Evolutionary conservation across 2,329 filamentous ascomycete genomes (phyloP).

Genomic region (Cordyceps cicadae): DNA sequence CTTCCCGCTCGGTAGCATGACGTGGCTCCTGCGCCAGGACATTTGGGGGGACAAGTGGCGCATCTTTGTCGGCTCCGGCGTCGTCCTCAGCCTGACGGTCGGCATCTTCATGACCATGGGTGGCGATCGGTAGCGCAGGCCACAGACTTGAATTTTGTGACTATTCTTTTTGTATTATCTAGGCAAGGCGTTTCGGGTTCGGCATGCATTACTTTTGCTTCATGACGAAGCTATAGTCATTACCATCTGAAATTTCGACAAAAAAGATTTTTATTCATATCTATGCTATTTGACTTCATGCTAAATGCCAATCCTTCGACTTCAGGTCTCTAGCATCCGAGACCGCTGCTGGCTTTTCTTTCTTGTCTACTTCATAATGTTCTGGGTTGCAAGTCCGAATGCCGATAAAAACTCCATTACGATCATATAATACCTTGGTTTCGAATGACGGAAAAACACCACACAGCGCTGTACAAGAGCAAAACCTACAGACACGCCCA

Average conservation of each 20-base stretch:
- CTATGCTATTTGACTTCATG: neutral
- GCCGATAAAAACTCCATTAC: slow-evolving; percentile 6
- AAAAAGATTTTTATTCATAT: slow-evolving; percentile 6
- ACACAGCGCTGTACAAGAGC: neutral
- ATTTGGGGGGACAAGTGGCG: slow-evolving; percentile 79
- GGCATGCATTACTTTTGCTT: neutral
- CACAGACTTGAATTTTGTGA: too few relatives aligned
- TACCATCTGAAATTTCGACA: too few relatives aligned
- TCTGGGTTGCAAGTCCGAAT: slow-evolving; percentile 1
- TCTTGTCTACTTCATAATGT: neutral
- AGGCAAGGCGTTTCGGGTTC: neutral
- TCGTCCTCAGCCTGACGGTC: slow-evolving; percentile 70
- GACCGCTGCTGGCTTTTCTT: neutral
- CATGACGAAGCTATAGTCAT: too few relatives aligned
- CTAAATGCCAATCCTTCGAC: slow-evolving; percentile 11
- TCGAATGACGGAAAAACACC: slow-evolving; percentile 11
- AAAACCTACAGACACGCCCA: neutral
- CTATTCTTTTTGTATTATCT: neutral
- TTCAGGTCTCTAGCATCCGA: neutral
- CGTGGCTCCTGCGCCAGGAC: slow-evolving; percentile 77
- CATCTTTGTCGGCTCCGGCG: slow-evolving; percentile 77
- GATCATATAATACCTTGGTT: slow-evolving; percentile 5
- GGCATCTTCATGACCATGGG: slow-evolving; percentile 53
- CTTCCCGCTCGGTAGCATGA: slow-evolving; percentile 79
- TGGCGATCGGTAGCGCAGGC: slow-evolving; percentile 22